Evolutionary conservation across 2,329 filamentous ascomycete genomes (phyloP).

Genomic region (Ophiostoma tasmaniense): DNA sequence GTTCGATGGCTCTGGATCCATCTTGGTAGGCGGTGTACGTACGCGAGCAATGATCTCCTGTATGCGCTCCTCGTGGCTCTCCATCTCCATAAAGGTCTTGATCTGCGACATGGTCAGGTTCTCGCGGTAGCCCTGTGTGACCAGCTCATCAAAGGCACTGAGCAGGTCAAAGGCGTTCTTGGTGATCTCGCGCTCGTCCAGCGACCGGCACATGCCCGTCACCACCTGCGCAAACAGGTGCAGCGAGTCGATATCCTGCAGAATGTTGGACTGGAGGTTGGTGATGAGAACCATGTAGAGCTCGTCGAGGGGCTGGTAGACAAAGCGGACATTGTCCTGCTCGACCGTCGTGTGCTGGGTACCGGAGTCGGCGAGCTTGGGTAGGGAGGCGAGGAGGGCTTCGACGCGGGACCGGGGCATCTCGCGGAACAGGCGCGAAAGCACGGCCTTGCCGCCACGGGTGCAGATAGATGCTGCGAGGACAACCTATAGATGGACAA

Average conservation of each 20-base stretch:
- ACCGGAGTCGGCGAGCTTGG: slow-evolving; percentile 90
- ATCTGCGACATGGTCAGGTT: slow-evolving; percentile 95
- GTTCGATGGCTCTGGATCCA: background rate
- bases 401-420: slow-evolving; percentile 96
- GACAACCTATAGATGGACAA: slow-evolving; percentile 59
- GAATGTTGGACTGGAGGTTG: slow-evolving; percentile 97
- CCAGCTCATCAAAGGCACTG: slow-evolving; percentile 93
- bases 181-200: slow-evolving; percentile 92
- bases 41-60: slow-evolving; percentile 94
- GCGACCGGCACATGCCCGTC: slow-evolving; percentile 86
- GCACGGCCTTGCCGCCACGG: slow-evolving; percentile 92
- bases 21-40: slow-evolving; percentile 27
- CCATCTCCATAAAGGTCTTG: slow-evolving; percentile 99
- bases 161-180: slow-evolving; percentile 94
- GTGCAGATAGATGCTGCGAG: slow-evolving; percentile 98
- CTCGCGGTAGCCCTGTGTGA: slow-evolving; percentile 90
- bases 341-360: slow-evolving; percentile 98
- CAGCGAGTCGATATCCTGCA: slow-evolving; percentile 97
- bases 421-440: slow-evolving; percentile 95
- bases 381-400: slow-evolving; percentile 91
- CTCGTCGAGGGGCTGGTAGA: slow-evolving; percentile 97
- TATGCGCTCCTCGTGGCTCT: slow-evolving; percentile 96
- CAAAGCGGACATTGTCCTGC: slow-evolving; percentile 98
- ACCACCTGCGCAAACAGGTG: slow-evolving; percentile 98
- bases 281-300: slow-evolving; percentile 99